A percentile compares a stretch with the other conserved stretches of the same genome.
phyloP scores from a whole-genome alignment of 805 yeast species.

The Martiniozyma abietophila region DNA sequence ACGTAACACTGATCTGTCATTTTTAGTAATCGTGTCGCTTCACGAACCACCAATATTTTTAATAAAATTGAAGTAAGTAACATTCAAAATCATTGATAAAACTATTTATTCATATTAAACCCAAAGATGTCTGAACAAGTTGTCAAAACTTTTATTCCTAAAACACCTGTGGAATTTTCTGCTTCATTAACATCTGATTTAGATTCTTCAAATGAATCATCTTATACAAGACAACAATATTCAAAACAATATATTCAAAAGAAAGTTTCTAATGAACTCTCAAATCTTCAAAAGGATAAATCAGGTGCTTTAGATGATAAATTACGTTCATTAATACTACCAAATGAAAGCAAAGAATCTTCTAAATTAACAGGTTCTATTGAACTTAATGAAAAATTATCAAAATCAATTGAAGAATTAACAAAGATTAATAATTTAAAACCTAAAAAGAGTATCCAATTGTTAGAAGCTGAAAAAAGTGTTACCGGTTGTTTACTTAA shows the following conservation, averaged over 20 bases:
- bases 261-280: slow-evolving; percentile 49
- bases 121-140: slow-evolving; percentile 7
- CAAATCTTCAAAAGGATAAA: slow-evolving; percentile 44
- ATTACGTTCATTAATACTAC: slow-evolving; percentile 33
- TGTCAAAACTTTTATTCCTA: slow-evolving; percentile 10
- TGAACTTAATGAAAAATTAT: slow-evolving; percentile 26
- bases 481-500: slow-evolving; percentile 54
- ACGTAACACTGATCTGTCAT: no score
- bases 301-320: slow-evolving; percentile 41
- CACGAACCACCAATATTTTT: no score
- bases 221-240: slow-evolving; percentile 48
- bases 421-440: slow-evolving; percentile 23
- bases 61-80: no score
- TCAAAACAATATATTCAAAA: slow-evolving; percentile 59
- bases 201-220: slow-evolving; percentile 67
- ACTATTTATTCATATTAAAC: neutral
- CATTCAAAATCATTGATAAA: no score
- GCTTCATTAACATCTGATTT: slow-evolving; percentile 81
- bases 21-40: no score
- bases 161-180: slow-evolving; percentile 31
- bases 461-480: slow-evolving; percentile 37
- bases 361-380: slow-evolving; percentile 19
- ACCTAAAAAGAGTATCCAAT: slow-evolving; percentile 28
- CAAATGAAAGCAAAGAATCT: slow-evolving; percentile 25
- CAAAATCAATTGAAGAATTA: slow-evolving; percentile 27